phyloP scores from a whole-genome alignment of 768 basidiomycete genomes.

The Crucibulum laeve region DNA sequence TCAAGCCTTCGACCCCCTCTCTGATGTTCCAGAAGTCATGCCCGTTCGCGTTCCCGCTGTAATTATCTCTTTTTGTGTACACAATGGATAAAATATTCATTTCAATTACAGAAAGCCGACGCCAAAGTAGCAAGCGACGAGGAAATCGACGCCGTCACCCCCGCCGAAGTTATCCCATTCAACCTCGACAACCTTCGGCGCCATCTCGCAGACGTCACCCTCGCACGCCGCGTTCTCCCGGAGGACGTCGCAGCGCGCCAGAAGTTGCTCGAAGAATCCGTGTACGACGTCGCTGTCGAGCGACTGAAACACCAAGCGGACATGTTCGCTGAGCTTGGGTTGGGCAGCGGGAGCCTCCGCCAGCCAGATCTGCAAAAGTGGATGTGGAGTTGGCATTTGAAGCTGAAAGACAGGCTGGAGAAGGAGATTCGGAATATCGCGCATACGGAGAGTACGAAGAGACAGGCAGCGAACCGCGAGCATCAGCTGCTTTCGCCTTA shows the following conservation, averaged over 20 bases:
- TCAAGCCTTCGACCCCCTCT: conserved; percentile 34
- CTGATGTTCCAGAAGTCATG: conserved; percentile 51
- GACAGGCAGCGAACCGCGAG: not conserved
- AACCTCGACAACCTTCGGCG: conserved; percentile 69
- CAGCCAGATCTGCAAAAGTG: conserved; percentile 56
- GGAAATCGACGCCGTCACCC: conserved; percentile 14
- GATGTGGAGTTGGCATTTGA: conserved; percentile 87
- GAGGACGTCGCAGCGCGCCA: conserved; percentile 74
- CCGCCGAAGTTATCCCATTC: conserved; percentile 55
- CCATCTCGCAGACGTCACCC: conserved; percentile 59
- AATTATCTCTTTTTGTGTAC: conserved; percentile 1
- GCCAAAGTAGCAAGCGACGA: conserved; percentile 5
- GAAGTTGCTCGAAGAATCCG: conserved; percentile 78
- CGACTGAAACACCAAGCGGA: conserved; percentile 63
- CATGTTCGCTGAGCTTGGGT: conserved; percentile 51
- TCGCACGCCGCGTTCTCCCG: conserved; percentile 59
- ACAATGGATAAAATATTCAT: not conserved
- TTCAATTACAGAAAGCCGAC: conserved; percentile 1
- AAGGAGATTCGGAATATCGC: conserved; percentile 46
- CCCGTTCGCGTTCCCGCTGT: conserved; percentile 50
- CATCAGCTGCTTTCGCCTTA: conserved; percentile 54
- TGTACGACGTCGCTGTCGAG: conserved; percentile 77
- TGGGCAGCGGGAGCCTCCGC: conserved; percentile 41
- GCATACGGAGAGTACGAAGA: conserved; percentile 21
- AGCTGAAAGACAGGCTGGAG: conserved; percentile 47